Evolutionary conservation across 768 basidiomycete species (phyloP).

Genomic region (Panaeolus papilionaceus): DNA sequence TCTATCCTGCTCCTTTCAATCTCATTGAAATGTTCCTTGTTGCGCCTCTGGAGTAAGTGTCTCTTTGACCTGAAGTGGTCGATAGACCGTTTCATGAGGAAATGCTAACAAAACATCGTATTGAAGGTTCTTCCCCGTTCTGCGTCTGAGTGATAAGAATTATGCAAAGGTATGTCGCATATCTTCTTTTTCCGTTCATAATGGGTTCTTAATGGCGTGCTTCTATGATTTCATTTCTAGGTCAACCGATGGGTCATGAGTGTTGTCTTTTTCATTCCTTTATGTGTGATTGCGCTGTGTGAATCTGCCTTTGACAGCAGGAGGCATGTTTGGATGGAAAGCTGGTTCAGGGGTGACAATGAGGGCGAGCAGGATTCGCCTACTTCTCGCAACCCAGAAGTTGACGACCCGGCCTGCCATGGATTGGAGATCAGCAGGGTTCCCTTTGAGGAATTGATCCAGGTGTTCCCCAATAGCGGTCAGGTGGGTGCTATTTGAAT

Average conservation of each 20-base stretch:
- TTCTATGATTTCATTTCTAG: conserved; percentile 37
- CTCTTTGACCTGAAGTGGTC: background rate
- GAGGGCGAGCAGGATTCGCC: conserved; percentile 64
- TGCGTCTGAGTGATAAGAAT: conserved; percentile 49
- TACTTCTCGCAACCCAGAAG: conserved; percentile 61
- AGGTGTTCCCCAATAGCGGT: conserved; percentile 73
- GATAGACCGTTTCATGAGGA: background rate
- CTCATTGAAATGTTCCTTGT: conserved; percentile 81
- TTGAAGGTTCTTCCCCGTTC: conserved; percentile 47
- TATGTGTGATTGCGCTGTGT: conserved; percentile 74
- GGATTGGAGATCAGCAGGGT: conserved; percentile 75
- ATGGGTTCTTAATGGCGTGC: background rate
- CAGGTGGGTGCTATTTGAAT: conserved; percentile 54
- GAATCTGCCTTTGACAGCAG: conserved; percentile 63
- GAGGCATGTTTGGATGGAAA: conserved; percentile 67
- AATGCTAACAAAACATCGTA: background rate
- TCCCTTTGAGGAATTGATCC: conserved; percentile 71
- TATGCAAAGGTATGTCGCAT: conserved; percentile 60
- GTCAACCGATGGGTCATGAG: conserved; percentile 84
- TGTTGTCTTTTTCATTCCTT: conserved; percentile 80
- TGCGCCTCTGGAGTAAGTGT: conserved; percentile 84
- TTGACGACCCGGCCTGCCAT: conserved; percentile 57
- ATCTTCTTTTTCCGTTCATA: background rate
- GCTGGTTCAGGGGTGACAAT: conserved; percentile 68
- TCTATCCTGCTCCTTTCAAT: conserved; percentile 95